A percentile compares a stretch with the other conserved stretches of the same genome.
These are phyloP conservation scores for Blumeriella jaapii DNA, from an alignment of 2,329 filamentous ascomycete genomes.

Conservation along the genomic window DNA sequence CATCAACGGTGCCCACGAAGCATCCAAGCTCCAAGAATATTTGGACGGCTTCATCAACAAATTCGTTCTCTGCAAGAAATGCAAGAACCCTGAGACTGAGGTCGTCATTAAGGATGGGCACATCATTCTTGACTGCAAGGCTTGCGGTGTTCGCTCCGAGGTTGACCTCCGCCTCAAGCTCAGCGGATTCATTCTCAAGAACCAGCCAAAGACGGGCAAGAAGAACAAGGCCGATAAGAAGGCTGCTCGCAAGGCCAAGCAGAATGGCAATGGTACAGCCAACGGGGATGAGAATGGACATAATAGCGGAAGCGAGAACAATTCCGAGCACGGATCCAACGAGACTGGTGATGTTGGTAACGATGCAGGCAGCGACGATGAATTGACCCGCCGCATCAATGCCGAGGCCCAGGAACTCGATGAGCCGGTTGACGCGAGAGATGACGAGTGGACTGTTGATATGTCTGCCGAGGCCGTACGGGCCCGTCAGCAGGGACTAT, in stretches of 20 bases:
- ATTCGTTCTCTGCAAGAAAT: constrained; percentile 98
- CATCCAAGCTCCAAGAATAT: constrained; percentile 91
- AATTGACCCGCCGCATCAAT: constrained; percentile 68
- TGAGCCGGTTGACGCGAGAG: constrained; percentile 54
- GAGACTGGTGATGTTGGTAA: constrained; percentile 40
- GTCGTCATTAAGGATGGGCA: constrained; percentile 87
- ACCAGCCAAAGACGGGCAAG: constrained; percentile 86
- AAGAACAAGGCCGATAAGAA: constrained; percentile 91
- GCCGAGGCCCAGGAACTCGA: constrained; percentile 62
- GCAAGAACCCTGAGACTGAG: constrained; percentile 98
- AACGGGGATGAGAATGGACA: constrained; percentile 40
- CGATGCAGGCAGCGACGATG: constrained; percentile 78
- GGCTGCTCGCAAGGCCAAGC: constrained; percentile 80
- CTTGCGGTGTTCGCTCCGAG: constrained; percentile 84
- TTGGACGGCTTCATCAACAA: constrained; percentile 97
- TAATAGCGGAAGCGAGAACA: constrained; percentile 55
- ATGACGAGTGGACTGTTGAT: constrained; percentile 92
- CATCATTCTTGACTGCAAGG: constrained; percentile 96
- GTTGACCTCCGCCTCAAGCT: constrained; percentile 93
- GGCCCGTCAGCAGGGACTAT: constrained; percentile 84
- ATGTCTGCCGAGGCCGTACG: constrained; percentile 92
- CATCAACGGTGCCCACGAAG: constrained; percentile 97
- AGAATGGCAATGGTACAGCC: constrained; percentile 43
- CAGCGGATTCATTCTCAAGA: constrained; percentile 94
- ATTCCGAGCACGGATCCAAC: constrained; percentile 44